Conservation (phyloP, 1,284 basidiomycete genomes). For the Leucoagaricus sp. region DNA sequence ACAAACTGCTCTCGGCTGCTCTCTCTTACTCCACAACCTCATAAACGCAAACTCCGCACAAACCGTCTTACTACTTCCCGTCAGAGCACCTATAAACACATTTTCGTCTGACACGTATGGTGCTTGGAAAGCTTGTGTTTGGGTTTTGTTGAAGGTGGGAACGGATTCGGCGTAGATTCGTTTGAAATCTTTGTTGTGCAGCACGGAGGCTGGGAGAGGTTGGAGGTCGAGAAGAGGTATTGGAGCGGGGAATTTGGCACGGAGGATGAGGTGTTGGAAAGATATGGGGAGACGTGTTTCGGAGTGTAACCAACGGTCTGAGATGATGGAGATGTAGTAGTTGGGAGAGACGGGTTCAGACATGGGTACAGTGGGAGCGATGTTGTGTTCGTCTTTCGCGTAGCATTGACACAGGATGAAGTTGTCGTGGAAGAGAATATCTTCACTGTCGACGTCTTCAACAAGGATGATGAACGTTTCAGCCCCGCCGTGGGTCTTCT, state of each 20-base stretch:
- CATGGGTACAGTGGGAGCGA: conserved; percentile 94
- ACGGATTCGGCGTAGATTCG: conserved; percentile 80
- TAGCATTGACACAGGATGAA: conserved; percentile 92
- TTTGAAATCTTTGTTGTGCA: conserved; percentile 93
- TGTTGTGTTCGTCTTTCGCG: conserved; percentile 88
- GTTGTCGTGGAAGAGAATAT: conserved; percentile 90
- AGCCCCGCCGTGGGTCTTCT: conserved; percentile 84
- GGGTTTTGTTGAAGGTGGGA: conserved; percentile 95
- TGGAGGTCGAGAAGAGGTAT: conserved; percentile 95
- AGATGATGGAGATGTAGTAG: conserved; percentile 95
- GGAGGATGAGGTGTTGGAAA: conserved; percentile 97
- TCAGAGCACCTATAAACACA: conserved; percentile 94
- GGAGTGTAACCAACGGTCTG: conserved; percentile 94
- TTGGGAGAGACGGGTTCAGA: conserved; percentile 97
- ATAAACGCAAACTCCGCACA: conserved; percentile 96
- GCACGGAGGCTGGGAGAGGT: conserved; percentile 83
- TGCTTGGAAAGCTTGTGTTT: conserved; percentile 98
- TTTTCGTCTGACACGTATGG: conserved; percentile 96
- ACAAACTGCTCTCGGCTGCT: conserved; percentile 88
- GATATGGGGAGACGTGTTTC: conserved; percentile 95
- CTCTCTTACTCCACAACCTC: conserved; percentile 87
- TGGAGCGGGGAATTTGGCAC: conserved; percentile 94
- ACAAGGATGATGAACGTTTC: conserved; percentile 93
- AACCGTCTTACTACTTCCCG: conserved; percentile 96
- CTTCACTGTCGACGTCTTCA: conserved; percentile 97